Evolutionary conservation across 1,284 basidiomycete genomes (phyloP).

Genomic region (Puccinia hordei): DNA sequence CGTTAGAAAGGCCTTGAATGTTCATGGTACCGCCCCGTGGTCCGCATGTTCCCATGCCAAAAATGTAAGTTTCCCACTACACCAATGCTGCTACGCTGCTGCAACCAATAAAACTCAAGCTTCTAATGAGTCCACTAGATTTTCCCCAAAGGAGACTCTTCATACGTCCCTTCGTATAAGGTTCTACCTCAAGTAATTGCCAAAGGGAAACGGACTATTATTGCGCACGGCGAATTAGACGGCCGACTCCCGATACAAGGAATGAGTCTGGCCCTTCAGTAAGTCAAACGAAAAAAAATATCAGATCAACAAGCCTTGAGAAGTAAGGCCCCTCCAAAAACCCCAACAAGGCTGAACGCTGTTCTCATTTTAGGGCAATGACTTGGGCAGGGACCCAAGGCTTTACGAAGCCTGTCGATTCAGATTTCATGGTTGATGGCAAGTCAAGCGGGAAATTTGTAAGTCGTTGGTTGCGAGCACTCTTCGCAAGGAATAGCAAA

Average conservation of each 20-base stretch:
- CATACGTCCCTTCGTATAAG: background rate
- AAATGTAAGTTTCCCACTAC: background rate
- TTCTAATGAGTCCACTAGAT: background rate
- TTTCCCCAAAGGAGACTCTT: slow-evolving; percentile 26
- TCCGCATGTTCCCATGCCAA: background rate
- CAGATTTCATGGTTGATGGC: slow-evolving; percentile 51
- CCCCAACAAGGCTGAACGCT: background rate
- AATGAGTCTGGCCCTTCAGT: slow-evolving; percentile 6
- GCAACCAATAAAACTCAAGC: background rate
- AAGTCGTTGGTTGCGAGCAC: background rate
- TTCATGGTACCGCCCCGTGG: slow-evolving; percentile 2
- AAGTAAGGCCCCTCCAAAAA: background rate
- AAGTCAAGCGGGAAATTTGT: background rate
- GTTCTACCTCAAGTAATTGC: slow-evolving; percentile 26
- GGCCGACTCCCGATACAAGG: background rate
- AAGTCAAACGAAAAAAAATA: background rate
- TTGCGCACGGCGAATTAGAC: slow-evolving; percentile 38
- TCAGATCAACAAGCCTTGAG: background rate
- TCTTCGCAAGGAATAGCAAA: background rate
- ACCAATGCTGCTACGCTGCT: background rate
- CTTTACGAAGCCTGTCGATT: slow-evolving; percentile 54
- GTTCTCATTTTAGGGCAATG: slow-evolving; percentile 54
- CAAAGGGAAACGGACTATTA: slow-evolving; percentile 33
- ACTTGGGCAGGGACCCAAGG: slow-evolving; percentile 57
- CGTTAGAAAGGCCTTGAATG: slow-evolving; percentile 32